These are phyloP conservation scores for Onygenales sp. DNA, from an alignment of 2,329 filamentous ascomycete species.

Conservation along the genomic window DNA sequence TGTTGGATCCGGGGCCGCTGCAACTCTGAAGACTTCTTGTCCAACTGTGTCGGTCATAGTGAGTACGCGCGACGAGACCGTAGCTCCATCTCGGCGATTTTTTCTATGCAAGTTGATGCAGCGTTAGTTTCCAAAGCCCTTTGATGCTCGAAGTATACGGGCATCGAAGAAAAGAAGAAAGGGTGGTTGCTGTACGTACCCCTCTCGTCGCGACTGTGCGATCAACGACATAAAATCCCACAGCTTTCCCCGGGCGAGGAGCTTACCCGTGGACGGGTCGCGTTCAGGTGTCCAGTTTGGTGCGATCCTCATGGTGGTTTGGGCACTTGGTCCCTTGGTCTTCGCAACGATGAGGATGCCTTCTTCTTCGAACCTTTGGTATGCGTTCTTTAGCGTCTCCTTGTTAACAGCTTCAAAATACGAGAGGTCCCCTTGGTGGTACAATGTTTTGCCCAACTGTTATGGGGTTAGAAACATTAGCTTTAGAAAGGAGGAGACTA, in stretches of 20 bases:
- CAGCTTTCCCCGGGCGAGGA: constrained; percentile 63
- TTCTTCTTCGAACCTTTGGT: constrained; percentile 78
- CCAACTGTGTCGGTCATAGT: constrained; percentile 67
- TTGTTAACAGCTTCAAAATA: constrained; percentile 99
- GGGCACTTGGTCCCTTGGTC: constrained; percentile 42
- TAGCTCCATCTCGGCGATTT: constrained; percentile 87
- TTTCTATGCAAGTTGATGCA: constrained; percentile 41
- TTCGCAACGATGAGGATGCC: constrained; percentile 69
- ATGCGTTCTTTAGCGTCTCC: constrained; percentile 91
- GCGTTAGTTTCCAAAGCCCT: not conserved
- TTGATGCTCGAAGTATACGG: not conserved
- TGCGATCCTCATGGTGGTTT: constrained; percentile 52
- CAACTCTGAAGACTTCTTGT: constrained; percentile 49
- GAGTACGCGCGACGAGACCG: constrained; percentile 74
- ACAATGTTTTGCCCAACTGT: constrained; percentile 86
- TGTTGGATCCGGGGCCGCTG: constrained; percentile 15
- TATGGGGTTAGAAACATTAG: constrained; percentile 5
- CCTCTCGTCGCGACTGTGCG: constrained; percentile 71
- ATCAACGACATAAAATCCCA: constrained; percentile 93
- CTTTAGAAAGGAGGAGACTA: not conserved
- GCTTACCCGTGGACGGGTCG: constrained; percentile 48
- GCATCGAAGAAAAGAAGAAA: not conserved
- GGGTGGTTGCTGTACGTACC: constrained; percentile 31
- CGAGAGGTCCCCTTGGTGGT: constrained; percentile 91
- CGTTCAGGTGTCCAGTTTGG: constrained; percentile 65